These are phyloP conservation scores for Spathaspora boniae DNA, from an alignment of 805 yeast species.

Conservation along the genomic window DNA sequence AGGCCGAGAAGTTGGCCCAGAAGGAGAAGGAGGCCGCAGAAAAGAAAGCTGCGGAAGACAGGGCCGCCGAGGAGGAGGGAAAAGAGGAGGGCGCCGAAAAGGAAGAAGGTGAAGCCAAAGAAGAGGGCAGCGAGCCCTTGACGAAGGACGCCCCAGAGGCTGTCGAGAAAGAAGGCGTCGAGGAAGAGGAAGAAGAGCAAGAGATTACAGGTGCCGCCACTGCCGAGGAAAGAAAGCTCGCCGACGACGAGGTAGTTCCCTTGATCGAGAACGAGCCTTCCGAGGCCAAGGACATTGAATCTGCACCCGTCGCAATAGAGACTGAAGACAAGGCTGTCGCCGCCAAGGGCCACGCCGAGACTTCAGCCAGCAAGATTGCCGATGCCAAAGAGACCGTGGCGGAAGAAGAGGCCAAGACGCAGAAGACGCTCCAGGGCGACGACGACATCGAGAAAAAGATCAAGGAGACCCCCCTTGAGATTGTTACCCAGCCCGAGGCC, in stretches of 20 bases:
- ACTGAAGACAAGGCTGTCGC: conserved; percentile 7
- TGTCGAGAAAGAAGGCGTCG: conserved; percentile 7
- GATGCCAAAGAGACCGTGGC: conserved; percentile 13
- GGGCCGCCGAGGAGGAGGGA: conserved; percentile 16
- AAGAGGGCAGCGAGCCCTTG: too few species aligned
- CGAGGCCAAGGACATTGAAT: too few species aligned
- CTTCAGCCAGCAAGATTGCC: too few species aligned
- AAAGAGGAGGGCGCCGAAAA: conserved; percentile 16
- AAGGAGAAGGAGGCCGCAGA: conserved; percentile 17
- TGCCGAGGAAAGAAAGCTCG: conserved; percentile 5
- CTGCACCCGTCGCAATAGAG: conserved; percentile 15
- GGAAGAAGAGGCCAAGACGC: conserved; percentile 11
- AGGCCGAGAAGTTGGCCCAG: conserved; percentile 19
- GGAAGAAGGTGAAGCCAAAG: conserved; percentile 11
- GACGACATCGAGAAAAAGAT: conserved; percentile 26
- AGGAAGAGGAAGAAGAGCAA: conserved; percentile 26
- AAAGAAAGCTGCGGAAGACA: conserved; percentile 24
- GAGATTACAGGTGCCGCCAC: conserved; percentile 18
- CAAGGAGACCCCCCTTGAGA: conserved; percentile 32
- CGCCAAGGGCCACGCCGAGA: not conserved
- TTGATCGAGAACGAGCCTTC: too few species aligned
- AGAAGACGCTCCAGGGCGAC: conserved; percentile 14
- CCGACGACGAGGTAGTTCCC: conserved; percentile 15
- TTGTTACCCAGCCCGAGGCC: conserved; percentile 29
- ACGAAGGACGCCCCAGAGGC: conserved; percentile 3